Evolutionary conservation across 2,329 filamentous ascomycete genomes (phyloP).

Genomic region (Diaporthe capsici): DNA sequence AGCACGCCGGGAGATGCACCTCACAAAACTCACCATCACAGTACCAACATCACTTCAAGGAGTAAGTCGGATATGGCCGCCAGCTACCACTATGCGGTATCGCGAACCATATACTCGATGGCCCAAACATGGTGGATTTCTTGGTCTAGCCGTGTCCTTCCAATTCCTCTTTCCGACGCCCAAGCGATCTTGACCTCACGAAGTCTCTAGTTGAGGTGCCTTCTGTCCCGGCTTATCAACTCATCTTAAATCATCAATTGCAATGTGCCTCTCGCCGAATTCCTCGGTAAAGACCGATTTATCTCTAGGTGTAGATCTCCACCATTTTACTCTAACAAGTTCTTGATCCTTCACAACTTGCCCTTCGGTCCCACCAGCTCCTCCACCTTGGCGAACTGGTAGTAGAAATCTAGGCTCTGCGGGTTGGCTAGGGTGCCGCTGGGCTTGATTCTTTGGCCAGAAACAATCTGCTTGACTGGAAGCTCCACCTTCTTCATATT

Average conservation of each 20-base stretch:
- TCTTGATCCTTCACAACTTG: constrained; percentile 59
- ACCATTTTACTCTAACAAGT: background rate
- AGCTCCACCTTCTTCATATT: constrained; percentile 90
- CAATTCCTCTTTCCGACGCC: background rate
- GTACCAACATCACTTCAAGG: background rate
- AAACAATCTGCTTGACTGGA: constrained; percentile 88
- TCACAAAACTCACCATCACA: background rate
- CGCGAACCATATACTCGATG: background rate
- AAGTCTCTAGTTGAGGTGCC: background rate
- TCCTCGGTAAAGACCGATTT: background rate
- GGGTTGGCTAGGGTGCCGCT: constrained; percentile 85
- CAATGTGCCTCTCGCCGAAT: background rate
- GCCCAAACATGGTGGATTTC: background rate
- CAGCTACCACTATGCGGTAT: background rate
- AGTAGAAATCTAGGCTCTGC: constrained; percentile 81
- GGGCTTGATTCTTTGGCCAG: constrained; percentile 79
- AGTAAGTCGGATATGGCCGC: background rate
- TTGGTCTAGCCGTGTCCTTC: background rate
- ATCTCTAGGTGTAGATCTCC: background rate
- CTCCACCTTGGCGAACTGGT: constrained; percentile 82
- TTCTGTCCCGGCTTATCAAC: background rate
- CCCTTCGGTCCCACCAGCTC: constrained; percentile 64
- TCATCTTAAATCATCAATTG: background rate
- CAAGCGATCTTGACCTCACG: no score
- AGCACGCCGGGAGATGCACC: background rate